Percentiles rank a stretch among this genome's conserved stretches.
Evolutionary conservation across 768 basidiomycete species (phyloP).

Genomic region (Flagelloscypha sp.): DNA sequence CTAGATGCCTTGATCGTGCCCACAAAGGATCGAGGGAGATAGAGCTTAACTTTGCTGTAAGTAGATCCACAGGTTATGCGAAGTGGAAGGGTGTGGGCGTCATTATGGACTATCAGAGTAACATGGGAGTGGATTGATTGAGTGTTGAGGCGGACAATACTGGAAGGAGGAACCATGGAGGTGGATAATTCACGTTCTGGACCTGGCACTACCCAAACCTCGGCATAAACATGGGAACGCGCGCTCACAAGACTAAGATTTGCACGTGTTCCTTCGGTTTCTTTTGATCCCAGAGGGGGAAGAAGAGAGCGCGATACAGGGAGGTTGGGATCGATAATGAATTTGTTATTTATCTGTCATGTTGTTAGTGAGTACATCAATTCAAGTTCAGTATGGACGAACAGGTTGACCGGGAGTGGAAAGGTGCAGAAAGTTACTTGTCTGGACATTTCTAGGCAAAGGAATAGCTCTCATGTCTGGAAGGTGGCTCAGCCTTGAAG

Average conservation of each 20-base stretch:
- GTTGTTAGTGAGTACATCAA: too few species aligned
- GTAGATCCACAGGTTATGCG: conserved; percentile 13
- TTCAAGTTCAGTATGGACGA: too few species aligned
- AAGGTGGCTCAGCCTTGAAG: too few species aligned
- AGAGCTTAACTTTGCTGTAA: conserved; percentile 24
- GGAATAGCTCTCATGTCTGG: too few species aligned
- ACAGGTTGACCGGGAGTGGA: too few species aligned
- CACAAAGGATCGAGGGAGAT: conserved; percentile 32
- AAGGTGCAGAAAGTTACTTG: too few species aligned
- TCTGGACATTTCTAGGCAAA: too few species aligned
- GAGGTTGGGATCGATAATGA: conserved; percentile 36
- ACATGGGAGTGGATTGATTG: not conserved
- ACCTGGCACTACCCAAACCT: conserved; percentile 27
- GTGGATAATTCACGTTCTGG: conserved; percentile 9
- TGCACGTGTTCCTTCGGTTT: conserved; percentile 30
- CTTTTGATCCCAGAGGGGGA: conserved; percentile 25
- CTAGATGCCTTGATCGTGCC: conserved; percentile 24
- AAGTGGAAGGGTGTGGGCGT: conserved; percentile 14
- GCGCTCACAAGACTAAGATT: conserved; percentile 28
- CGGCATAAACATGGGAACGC: conserved; percentile 27
- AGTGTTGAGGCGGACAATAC: conserved; percentile 15
- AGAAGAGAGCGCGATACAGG: conserved; percentile 29
- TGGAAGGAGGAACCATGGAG: conserved; percentile 6
- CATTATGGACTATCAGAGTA: not conserved
- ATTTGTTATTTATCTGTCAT: conserved; percentile 30